Percentiles rank a stretch among this genome's conserved stretches.
Conservation (phyloP, 768 basidiomycete species). For the Phaeotremella skinneri region DNA sequence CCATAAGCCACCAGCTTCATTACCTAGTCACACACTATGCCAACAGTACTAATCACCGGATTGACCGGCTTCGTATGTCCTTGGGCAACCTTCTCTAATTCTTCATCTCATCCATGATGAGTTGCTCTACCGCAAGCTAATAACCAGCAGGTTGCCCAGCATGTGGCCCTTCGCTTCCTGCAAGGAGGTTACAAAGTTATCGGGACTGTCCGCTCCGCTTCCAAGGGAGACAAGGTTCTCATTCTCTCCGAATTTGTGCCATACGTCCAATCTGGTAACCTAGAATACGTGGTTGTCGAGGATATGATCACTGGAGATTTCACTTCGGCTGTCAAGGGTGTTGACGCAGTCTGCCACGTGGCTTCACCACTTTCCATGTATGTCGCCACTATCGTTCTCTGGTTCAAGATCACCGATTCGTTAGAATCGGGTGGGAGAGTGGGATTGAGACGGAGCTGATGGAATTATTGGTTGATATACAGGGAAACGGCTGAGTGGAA, state of each 20-base stretch:
- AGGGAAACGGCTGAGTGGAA: conserved; percentile 19
- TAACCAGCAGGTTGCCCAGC: conserved; percentile 24
- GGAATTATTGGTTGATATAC: no score
- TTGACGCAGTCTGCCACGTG: conserved; percentile 30
- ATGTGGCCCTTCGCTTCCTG: conserved; percentile 35
- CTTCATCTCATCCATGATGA: neutral
- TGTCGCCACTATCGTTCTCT: conserved; percentile 5
- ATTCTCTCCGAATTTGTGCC: conserved; percentile 21
- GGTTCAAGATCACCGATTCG: neutral
- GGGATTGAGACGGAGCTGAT: neutral
- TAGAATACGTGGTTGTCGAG: conserved; percentile 30
- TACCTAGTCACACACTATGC: conserved; percentile 12
- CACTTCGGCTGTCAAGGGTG: conserved; percentile 28
- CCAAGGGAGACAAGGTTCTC: conserved; percentile 26
- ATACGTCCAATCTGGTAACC: conserved; percentile 18
- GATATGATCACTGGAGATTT: conserved; percentile 36
- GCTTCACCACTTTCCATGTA: conserved; percentile 6
- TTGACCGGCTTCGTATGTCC: conserved; percentile 36
- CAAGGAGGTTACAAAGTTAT: conserved; percentile 35
- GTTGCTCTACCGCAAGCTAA: neutral
- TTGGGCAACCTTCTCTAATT: neutral
- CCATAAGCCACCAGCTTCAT: no score
- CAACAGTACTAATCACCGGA: conserved; percentile 40
- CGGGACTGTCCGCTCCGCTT: conserved; percentile 34
- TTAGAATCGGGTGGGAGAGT: neutral